Evolutionary conservation across 495 filamentous ascomycete genomes (phyloP).

Genomic region (Lophium mytilinum): DNA sequence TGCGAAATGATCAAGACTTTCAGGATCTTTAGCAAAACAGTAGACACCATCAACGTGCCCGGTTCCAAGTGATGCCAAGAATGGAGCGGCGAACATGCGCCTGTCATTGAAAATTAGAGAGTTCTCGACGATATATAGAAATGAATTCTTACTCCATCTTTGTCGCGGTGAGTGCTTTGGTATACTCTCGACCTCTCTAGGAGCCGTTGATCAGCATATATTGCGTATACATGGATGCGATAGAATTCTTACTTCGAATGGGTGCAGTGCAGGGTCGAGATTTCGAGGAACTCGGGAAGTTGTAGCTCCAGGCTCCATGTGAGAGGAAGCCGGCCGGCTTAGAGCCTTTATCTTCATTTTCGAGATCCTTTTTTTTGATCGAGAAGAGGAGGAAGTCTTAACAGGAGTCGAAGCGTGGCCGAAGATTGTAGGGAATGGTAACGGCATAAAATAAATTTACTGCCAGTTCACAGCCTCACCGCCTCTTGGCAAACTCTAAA

Average conservation of each 20-base stretch:
- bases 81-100: constrained; percentile 92
- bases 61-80: constrained; percentile 75
- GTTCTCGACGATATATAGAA: too few species aligned
- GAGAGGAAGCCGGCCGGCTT: constrained; percentile 63
- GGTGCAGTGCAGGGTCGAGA: constrained; percentile 85
- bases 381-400: too few species aligned
- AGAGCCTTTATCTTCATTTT: constrained; percentile 87
- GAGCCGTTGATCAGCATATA: background rate
- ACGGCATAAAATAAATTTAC: too few species aligned
- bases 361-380: too few species aligned
- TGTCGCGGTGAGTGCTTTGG: constrained; percentile 77
- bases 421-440: too few species aligned
- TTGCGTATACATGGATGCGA: background rate
- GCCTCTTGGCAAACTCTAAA: too few species aligned
- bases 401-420: too few species aligned
- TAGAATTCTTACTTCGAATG: constrained; percentile 53
- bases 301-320: constrained; percentile 70
- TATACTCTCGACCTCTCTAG: constrained; percentile 81
- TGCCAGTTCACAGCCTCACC: too few species aligned
- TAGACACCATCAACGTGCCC: constrained; percentile 91
- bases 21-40: constrained; percentile 37
- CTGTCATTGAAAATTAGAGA: too few species aligned
- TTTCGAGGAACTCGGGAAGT: constrained; percentile 72
- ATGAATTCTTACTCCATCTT: constrained; percentile 55
- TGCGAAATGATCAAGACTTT: constrained; percentile 32